Percentiles rank a stretch among this genome's conserved stretches.
phyloP scores from a whole-genome alignment of 129 eudicot genomes.

The Erigeron canadensis region DNA sequence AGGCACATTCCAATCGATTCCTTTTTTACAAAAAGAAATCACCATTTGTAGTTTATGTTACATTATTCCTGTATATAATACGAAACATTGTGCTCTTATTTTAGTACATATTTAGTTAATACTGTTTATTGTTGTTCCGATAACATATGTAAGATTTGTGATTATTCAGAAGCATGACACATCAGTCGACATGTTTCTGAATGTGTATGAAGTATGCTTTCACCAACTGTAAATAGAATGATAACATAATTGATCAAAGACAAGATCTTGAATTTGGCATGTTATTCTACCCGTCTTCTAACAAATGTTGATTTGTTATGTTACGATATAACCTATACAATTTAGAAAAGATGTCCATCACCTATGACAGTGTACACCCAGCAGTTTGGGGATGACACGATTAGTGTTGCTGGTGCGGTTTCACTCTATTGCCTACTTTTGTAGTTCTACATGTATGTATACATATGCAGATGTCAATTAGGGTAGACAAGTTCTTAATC shows the following conservation, averaged over 20 bases:
- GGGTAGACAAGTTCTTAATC: too few species aligned
- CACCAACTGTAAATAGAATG: not conserved
- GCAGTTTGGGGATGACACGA: not conserved
- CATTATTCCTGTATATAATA: not conserved
- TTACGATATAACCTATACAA: not conserved
- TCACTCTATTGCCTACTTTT: too few species aligned
- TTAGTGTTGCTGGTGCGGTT: too few species aligned
- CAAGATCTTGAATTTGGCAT: not conserved
- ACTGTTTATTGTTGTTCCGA: conserved; percentile 18
- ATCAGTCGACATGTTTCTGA: not conserved
- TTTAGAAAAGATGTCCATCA: not conserved
- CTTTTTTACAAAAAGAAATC: conserved; percentile 58
- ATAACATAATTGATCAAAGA: not conserved
- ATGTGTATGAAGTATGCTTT: too few species aligned
- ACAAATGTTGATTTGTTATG: not conserved
- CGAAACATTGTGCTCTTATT: not conserved
- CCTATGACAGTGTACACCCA: not conserved
- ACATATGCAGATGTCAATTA: too few species aligned
- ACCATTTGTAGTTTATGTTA: conserved; percentile 25
- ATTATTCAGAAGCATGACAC: not conserved
- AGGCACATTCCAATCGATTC: conserved; percentile 65
- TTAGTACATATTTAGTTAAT: conserved; percentile 5
- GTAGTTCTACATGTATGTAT: too few species aligned
- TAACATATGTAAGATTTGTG: not conserved
- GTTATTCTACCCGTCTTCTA: not conserved